phyloP scores from a whole-genome alignment of 257 asterid species.

The Solanum tarapatanum region DNA sequence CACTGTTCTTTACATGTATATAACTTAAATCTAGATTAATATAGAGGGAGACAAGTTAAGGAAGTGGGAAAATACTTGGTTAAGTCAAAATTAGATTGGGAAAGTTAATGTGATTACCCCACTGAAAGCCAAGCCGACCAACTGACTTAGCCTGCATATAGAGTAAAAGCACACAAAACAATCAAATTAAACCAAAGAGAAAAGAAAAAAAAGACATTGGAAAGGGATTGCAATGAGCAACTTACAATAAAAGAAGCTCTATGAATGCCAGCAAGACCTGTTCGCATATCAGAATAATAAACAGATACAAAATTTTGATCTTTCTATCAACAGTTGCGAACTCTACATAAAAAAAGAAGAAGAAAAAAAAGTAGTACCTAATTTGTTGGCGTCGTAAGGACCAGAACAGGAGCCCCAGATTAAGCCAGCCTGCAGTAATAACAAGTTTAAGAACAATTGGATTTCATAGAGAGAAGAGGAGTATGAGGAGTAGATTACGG shows the following conservation, averaged over 20 bases:
- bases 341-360: not conserved
- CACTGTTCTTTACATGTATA: not conserved
- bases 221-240: not conserved
- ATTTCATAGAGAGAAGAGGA: not conserved
- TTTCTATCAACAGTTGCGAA: not conserved
- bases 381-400: slow-evolving; percentile 47
- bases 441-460: not conserved
- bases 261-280: slow-evolving; percentile 52
- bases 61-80: not conserved
- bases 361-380: slow-evolving; percentile 15
- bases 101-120: slow-evolving; percentile 34
- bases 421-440: slow-evolving; percentile 54
- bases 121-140: slow-evolving; percentile 47
- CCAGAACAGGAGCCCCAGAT: slow-evolving; percentile 81
- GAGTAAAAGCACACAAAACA: not conserved
- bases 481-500: slow-evolving; percentile 22
- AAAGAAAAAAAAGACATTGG: not conserved
- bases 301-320: not conserved
- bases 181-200: not conserved
- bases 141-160: slow-evolving; percentile 49
- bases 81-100: not conserved
- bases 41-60: not conserved
- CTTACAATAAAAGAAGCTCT: slow-evolving; percentile 51
- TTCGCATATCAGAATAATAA: not conserved
- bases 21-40: not conserved